Conservation (phyloP, 495 filamentous ascomycete species). For the Thermochaetoides thermophila region DNA sequence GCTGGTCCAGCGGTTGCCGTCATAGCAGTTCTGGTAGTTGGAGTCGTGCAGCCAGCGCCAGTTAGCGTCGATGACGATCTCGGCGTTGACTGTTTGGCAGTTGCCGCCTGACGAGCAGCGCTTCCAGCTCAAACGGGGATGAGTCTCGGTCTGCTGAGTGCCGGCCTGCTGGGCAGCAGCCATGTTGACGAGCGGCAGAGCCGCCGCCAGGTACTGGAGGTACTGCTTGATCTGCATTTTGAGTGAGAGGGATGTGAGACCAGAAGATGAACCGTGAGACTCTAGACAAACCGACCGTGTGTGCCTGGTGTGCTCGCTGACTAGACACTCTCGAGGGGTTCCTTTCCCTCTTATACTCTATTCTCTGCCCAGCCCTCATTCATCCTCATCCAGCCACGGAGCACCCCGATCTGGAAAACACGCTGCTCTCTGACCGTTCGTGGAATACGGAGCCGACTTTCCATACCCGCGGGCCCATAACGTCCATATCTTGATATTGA, state of each 20-base stretch:
- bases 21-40: conserved; percentile 33
- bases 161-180: conserved; percentile 39
- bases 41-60: conserved; percentile 37
- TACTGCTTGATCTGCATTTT: conserved; percentile 16
- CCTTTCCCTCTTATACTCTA: background rate
- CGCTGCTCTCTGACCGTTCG: background rate
- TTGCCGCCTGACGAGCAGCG: conserved; percentile 37
- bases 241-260: background rate
- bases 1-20: conserved; percentile 35
- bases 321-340: background rate
- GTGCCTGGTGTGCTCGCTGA: background rate
- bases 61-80: conserved; percentile 37
- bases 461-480: conserved; percentile 10
- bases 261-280: background rate
- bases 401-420: conserved; percentile 6
- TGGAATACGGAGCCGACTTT: conserved; percentile 13
- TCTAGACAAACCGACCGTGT: background rate
- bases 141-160: conserved; percentile 37
- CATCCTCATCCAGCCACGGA: background rate
- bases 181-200: conserved; percentile 15
- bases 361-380: background rate
- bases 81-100: conserved; percentile 30
- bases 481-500: conserved; percentile 7
- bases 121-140: conserved; percentile 45
- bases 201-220: conserved; percentile 20